Conservation (phyloP, 352 stramenopile genomes). For the Phytophthora fragariae region DNA sequence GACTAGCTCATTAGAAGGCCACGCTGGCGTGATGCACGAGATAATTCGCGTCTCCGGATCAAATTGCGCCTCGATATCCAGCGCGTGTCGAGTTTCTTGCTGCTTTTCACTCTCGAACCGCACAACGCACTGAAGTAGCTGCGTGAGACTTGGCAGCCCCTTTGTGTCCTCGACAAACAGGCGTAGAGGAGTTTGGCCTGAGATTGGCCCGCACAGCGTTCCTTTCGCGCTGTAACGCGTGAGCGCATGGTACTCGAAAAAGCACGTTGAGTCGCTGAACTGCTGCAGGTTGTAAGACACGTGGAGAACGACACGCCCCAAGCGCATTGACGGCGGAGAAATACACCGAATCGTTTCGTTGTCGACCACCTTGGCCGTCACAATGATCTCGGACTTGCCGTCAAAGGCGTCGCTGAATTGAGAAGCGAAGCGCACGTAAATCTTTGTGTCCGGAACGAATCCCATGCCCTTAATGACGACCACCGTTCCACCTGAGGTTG, state of each 20-base stretch:
- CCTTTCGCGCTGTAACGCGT: conserved; percentile 53
- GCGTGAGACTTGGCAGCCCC: conserved; percentile 51
- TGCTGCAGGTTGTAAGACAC: conserved; percentile 81
- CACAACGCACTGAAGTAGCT: conserved; percentile 51
- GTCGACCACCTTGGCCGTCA: conserved; percentile 63
- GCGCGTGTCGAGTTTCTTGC: conserved; percentile 2
- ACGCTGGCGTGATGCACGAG: conserved; percentile 52
- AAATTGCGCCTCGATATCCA: conserved; percentile 53
- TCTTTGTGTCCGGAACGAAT: conserved; percentile 66
- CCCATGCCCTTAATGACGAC: conserved; percentile 65
- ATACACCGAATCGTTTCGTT: conserved; percentile 59
- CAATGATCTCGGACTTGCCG: conserved; percentile 46
- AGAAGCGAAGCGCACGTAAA: conserved; percentile 73
- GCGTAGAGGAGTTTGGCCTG: conserved; percentile 57
- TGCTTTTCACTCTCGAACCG: conserved; percentile 57
- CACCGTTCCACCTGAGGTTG: conserved; percentile 52
- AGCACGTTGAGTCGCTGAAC: conserved; percentile 71
- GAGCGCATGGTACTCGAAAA: conserved; percentile 72
- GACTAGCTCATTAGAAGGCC: conserved; percentile 70
- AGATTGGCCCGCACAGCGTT: conserved; percentile 64
- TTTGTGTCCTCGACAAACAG: conserved; percentile 49
- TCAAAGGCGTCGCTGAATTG: conserved; percentile 46
- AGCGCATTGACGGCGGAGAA: conserved; percentile 41
- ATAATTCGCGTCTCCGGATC: conserved; percentile 42
- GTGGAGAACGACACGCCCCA: conserved; percentile 55